A percentile compares a stretch with the other conserved stretches of the same genome.
These are phyloP conservation scores for Daldinia vernicosa DNA, from an alignment of 495 filamentous ascomycete species.

Conservation along the genomic window DNA sequence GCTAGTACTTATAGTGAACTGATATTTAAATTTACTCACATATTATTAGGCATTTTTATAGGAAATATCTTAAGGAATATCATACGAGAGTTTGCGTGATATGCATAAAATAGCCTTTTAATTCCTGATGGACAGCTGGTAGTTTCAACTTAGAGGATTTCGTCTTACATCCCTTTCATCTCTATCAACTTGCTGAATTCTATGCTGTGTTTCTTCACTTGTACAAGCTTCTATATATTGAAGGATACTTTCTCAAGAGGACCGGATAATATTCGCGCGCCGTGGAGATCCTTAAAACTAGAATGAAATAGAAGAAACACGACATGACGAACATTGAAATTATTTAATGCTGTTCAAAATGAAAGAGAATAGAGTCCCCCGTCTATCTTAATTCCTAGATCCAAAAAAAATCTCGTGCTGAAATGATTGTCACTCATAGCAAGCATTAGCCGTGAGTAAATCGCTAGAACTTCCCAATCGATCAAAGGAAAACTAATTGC, in stretches of 20 bases:
- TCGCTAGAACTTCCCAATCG: neutral
- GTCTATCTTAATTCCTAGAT: neutral
- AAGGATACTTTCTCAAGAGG: neutral
- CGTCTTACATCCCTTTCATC: neutral
- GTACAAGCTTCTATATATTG: neutral
- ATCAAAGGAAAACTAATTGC: neutral
- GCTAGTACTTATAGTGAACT: too few species aligned
- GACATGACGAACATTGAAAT: neutral
- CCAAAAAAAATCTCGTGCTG: neutral
- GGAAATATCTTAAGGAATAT: too few species aligned
- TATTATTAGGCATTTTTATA: too few species aligned
- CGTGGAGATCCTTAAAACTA: neutral
- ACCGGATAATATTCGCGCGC: neutral
- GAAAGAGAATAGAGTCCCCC: neutral
- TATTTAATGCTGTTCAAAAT: neutral
- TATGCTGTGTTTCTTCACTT: neutral
- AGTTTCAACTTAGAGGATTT: neutral
- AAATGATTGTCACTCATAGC: neutral
- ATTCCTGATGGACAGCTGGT: too few species aligned
- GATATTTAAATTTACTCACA: too few species aligned
- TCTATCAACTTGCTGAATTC: neutral
- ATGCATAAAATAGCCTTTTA: too few species aligned
- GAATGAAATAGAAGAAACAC: neutral
- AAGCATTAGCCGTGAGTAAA: neutral
- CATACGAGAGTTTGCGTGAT: too few species aligned